Conservation (phyloP, 345 rosid species). For the Moricandia moricandioides region DNA sequence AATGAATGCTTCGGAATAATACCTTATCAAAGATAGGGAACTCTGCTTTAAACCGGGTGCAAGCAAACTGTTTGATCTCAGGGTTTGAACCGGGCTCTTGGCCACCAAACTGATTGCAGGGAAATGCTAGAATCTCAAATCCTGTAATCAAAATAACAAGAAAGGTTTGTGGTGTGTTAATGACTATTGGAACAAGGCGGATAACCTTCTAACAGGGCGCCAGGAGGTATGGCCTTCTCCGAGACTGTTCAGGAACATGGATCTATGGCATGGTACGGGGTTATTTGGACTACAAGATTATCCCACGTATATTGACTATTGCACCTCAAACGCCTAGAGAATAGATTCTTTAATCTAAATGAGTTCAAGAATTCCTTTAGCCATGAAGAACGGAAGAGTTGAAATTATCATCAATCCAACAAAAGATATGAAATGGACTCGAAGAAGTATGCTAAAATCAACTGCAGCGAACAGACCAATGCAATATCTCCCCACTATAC, state of each 20-base stretch:
- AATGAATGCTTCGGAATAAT: neutral
- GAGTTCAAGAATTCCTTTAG: neutral
- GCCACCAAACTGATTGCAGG: constrained; percentile 88
- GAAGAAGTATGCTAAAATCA: too few species aligned
- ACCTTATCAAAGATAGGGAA: constrained; percentile 93
- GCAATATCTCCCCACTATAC: too few species aligned
- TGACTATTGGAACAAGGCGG: too few species aligned
- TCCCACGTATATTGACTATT: neutral
- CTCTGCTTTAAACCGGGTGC: constrained; percentile 88
- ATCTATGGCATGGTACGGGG: too few species aligned
- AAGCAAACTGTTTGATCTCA: constrained; percentile 74
- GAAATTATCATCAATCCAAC: neutral
- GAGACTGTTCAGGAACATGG: too few species aligned
- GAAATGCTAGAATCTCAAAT: constrained; percentile 84
- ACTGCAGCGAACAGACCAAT: too few species aligned
- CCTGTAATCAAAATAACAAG: constrained; percentile 42
- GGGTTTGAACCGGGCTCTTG: constrained; percentile 88
- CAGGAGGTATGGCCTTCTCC: too few species aligned
- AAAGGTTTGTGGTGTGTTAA: neutral
- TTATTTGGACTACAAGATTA: too few species aligned
- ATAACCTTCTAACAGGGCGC: too few species aligned
- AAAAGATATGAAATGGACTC: too few species aligned
- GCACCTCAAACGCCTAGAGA: neutral
- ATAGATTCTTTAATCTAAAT: neutral
- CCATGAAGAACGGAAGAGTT: neutral